phyloP scores from a whole-genome alignment of 2,329 filamentous ascomycete species.

The Aspergillus quadricinctus region DNA sequence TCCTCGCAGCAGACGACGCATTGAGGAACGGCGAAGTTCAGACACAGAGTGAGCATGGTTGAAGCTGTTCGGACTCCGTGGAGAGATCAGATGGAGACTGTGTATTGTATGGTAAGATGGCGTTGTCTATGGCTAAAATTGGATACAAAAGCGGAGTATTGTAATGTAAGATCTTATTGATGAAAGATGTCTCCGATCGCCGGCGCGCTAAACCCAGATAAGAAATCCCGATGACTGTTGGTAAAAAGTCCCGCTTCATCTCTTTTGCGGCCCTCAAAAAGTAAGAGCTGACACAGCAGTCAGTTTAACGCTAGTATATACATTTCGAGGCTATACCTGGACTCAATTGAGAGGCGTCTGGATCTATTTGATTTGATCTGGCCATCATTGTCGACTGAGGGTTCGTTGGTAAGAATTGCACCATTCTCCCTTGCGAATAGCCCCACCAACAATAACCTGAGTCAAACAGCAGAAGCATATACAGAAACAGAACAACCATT shows the following conservation, averaged over 20 bases:
- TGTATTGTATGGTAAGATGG: not conserved
- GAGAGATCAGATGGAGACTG: not conserved
- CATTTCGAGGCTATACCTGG: too few relatives aligned
- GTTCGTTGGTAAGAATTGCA: not conserved
- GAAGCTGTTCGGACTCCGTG: not conserved
- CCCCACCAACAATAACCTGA: not conserved
- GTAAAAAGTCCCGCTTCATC: not conserved
- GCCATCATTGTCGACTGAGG: not conserved
- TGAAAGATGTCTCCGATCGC: slow-evolving; percentile 17
- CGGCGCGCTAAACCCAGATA: slow-evolving; percentile 25
- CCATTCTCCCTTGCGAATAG: not conserved
- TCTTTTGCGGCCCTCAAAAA: not conserved
- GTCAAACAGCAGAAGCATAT: not conserved
- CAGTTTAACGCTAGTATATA: too few relatives aligned
- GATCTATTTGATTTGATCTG: too few relatives aligned
- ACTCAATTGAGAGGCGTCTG: too few relatives aligned
- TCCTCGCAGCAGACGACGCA: slow-evolving; percentile 4
- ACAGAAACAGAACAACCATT: slow-evolving; percentile 1
- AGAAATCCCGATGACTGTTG: slow-evolving; percentile 8
- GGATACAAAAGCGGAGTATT: not conserved
- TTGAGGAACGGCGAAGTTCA: not conserved
- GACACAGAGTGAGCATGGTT: not conserved
- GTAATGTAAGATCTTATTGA: not conserved
- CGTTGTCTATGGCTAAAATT: not conserved
- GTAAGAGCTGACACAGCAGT: not conserved